Conservation (phyloP, 2,329 filamentous ascomycete genomes). For the Colletotrichum chlorophyti region DNA sequence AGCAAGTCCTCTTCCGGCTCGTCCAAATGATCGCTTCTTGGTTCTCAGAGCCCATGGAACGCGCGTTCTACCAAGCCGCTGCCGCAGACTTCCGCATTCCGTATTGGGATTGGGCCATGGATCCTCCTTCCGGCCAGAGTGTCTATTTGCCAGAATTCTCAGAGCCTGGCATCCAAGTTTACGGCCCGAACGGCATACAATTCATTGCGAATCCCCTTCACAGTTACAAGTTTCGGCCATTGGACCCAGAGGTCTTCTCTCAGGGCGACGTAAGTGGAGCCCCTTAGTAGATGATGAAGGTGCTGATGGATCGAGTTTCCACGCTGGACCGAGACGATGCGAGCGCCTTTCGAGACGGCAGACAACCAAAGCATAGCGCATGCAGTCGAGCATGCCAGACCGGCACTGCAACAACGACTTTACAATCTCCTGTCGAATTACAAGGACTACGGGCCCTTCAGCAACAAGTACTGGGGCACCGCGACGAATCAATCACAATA, state of each 20-base stretch:
- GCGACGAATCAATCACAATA: constrained; percentile 53
- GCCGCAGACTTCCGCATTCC: constrained; percentile 61
- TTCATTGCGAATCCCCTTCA: constrained; percentile 68
- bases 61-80: constrained; percentile 56
- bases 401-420: constrained; percentile 66
- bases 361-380: constrained; percentile 63
- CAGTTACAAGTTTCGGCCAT: constrained; percentile 65
- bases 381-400: constrained; percentile 55
- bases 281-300: background rate
- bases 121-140: constrained; percentile 54
- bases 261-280: constrained; percentile 62
- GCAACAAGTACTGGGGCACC: constrained; percentile 70
- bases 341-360: constrained; percentile 44
- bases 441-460: constrained; percentile 71
- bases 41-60: constrained; percentile 52
- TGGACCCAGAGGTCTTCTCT: constrained; percentile 64
- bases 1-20: constrained; percentile 47
- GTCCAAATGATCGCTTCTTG: constrained; percentile 52
- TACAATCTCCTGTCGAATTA: constrained; percentile 74
- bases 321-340: constrained; percentile 60
- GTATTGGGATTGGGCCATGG: constrained; percentile 65
- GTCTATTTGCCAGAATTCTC: constrained; percentile 53
- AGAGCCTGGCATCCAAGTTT: constrained; percentile 56
- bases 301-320: constrained; percentile 54
- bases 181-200: constrained; percentile 62